phyloP scores from a whole-genome alignment of 192 early-diverging fungal genomes.

The Coemansia sp. region DNA sequence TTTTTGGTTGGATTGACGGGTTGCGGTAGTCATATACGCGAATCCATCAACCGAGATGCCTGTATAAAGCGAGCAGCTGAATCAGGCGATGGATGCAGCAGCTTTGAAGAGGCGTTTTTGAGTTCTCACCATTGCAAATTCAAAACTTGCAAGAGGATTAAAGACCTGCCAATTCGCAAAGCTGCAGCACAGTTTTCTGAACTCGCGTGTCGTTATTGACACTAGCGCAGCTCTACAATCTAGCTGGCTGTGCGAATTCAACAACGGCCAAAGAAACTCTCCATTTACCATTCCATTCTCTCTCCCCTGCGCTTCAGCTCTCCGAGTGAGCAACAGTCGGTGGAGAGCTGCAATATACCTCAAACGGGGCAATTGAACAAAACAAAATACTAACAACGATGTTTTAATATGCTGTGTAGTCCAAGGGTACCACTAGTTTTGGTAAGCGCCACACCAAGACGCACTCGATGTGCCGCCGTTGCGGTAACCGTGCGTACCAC shows the following conservation, averaged over 20 bases:
- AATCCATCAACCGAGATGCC: neutral
- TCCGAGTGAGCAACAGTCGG: neutral
- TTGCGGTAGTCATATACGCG: neutral
- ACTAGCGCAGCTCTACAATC: no score
- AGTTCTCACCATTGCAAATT: neutral
- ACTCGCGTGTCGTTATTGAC: no score
- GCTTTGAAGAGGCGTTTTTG: neutral
- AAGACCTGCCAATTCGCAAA: neutral
- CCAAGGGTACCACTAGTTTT: conserved; percentile 98
- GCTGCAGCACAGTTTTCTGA: no score
- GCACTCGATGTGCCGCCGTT: conserved; percentile 97
- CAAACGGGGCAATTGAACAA: neutral
- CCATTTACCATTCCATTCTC: neutral
- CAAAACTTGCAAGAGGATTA: neutral
- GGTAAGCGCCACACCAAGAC: conserved; percentile 99
- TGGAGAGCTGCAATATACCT: neutral
- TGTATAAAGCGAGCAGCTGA: neutral
- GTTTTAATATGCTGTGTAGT: conserved; percentile 44
- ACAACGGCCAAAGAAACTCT: no score
- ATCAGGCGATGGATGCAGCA: neutral
- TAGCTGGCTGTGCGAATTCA: no score
- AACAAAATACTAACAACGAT: neutral
- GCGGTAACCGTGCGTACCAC: conserved; percentile 97
- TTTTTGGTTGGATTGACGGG: neutral
- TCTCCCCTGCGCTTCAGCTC: neutral